A percentile compares a stretch with the other conserved stretches of the same genome.
Evolutionary conservation across 768 basidiomycete species (phyloP).

Genomic region (Auricularia cornea): DNA sequence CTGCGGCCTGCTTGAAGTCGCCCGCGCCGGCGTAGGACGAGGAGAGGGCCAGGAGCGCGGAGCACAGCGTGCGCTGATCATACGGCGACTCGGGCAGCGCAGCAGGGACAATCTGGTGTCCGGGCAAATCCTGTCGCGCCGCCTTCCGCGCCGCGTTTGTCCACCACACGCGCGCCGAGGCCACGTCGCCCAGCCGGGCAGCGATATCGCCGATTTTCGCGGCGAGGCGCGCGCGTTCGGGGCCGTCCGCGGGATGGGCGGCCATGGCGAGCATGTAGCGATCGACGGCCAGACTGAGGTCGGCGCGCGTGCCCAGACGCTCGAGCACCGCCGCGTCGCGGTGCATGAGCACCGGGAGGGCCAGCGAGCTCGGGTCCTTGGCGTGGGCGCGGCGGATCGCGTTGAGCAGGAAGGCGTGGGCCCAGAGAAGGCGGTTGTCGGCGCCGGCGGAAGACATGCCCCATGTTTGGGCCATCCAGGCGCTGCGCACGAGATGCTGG

Average conservation of each 20-base stretch:
- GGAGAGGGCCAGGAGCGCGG: background rate
- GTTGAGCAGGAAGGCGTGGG: slow-evolving; percentile 44
- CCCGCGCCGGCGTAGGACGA: background rate
- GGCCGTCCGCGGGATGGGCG: slow-evolving; percentile 29
- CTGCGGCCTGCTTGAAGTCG: background rate
- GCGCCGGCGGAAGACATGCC: slow-evolving; percentile 40
- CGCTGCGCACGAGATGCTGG: slow-evolving; percentile 53
- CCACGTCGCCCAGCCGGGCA: slow-evolving; percentile 41
- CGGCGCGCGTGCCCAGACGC: slow-evolving; percentile 44
- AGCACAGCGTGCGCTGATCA: background rate
- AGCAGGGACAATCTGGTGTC: background rate
- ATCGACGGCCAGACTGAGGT: slow-evolving; percentile 44
- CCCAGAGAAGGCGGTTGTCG: slow-evolving; percentile 46
- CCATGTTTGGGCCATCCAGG: slow-evolving; percentile 69
- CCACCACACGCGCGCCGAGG: slow-evolving; percentile 65
- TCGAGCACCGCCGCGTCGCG: slow-evolving; percentile 53
- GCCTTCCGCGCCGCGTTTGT: slow-evolving; percentile 35
- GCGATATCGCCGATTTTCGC: slow-evolving; percentile 61
- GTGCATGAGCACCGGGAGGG: slow-evolving; percentile 44
- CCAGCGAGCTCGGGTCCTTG: slow-evolving; percentile 36
- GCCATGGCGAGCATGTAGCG: slow-evolving; percentile 55
- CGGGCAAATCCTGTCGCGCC: background rate
- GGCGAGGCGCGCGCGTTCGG: slow-evolving; percentile 47
- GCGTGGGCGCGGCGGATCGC: slow-evolving; percentile 31
- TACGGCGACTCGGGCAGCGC: background rate